A percentile compares a stretch with the other conserved stretches of the same genome.
phyloP scores from a whole-genome alignment of 2,329 filamentous ascomycete genomes.

The Aureobasidium sp. region DNA sequence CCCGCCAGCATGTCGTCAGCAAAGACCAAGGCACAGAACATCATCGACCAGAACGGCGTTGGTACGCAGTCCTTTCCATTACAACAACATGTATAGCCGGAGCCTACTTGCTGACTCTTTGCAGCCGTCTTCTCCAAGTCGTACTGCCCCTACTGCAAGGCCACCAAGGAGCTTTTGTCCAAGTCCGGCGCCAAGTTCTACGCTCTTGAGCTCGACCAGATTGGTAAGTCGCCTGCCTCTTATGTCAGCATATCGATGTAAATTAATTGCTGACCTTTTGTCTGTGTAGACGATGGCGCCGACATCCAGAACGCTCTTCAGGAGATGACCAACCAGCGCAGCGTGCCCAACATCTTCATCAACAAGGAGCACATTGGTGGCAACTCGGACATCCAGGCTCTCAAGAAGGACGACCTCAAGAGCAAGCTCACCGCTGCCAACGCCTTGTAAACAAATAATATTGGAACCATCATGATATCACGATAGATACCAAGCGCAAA shows the following conservation, averaged over 20 bases:
- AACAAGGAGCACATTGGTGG: conserved; percentile 85
- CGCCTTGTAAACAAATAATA: neutral
- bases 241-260: neutral
- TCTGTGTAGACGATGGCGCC: conserved; percentile 62
- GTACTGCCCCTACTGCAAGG: conserved; percentile 87
- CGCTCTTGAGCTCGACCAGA: conserved; percentile 75
- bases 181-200: conserved; percentile 65
- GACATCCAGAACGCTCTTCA: conserved; percentile 77
- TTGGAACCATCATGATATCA: conserved; percentile 7
- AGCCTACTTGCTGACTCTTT: neutral
- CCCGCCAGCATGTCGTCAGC: conserved; percentile 72
- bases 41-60: conserved; percentile 86
- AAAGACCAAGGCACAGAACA: conserved; percentile 71
- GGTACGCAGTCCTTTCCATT: conserved; percentile 46
- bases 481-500: conserved; percentile 10
- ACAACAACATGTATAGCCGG: neutral
- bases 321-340: conserved; percentile 73
- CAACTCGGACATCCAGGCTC: conserved; percentile 75
- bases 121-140: conserved; percentile 92
- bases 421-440: conserved; percentile 16
- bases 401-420: conserved; percentile 18
- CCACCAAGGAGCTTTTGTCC: conserved; percentile 68
- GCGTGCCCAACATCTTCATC: conserved; percentile 96
- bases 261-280: neutral
- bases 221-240: conserved; percentile 50